Conservation (phyloP, 495 filamentous ascomycete species). For the Endocarpon pusillum region DNA sequence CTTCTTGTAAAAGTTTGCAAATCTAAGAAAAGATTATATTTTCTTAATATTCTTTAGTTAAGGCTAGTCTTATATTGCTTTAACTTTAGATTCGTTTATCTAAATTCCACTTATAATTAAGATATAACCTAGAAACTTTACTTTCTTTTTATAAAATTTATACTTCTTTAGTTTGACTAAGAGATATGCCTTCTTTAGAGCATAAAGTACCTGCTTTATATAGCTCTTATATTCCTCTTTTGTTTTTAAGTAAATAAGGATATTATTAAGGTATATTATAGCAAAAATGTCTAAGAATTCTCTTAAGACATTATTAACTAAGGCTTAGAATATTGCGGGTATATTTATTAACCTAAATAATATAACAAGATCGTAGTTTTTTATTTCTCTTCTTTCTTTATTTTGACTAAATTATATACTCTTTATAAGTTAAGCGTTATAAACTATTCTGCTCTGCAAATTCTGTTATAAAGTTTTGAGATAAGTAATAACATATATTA, state of each 20-base stretch:
- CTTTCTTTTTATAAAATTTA: conserved; percentile 14
- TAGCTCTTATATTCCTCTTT: conserved; percentile 7
- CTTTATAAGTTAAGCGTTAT: conserved; percentile 6
- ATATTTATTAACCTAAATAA: conserved; percentile 15
- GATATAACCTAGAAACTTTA: conserved; percentile 17
- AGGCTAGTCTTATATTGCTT: conserved; percentile 4
- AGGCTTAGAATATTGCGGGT: conserved; percentile 12
- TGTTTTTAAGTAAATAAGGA: conserved; percentile 16
- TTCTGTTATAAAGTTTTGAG: conserved; percentile 2
- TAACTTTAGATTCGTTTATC: conserved; percentile 15
- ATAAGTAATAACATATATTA: conserved; percentile 4
- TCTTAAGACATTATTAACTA: conserved; percentile 13
- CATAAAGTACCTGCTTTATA: conserved; percentile 6
- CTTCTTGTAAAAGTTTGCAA: conserved; percentile 9
- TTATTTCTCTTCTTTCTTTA: conserved; percentile 1
- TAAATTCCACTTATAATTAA: conserved; percentile 10
- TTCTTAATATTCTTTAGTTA: conserved; percentile 6
- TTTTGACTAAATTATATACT: conserved; percentile 4
- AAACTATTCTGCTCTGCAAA: conserved; percentile 3
- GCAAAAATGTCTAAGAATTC: conserved; percentile 10
- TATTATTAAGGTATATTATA: conserved; percentile 18
- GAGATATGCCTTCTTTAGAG: conserved; percentile 5
- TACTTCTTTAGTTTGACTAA: conserved; percentile 15
- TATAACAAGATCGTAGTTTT: conserved; percentile 9
- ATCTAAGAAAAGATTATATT: conserved; percentile 8